A percentile compares a stretch with the other conserved stretches of the same genome.
Evolutionary conservation across 2,329 filamentous ascomycete genomes (phyloP).

Genomic region (Cytospora chrysosperma): DNA sequence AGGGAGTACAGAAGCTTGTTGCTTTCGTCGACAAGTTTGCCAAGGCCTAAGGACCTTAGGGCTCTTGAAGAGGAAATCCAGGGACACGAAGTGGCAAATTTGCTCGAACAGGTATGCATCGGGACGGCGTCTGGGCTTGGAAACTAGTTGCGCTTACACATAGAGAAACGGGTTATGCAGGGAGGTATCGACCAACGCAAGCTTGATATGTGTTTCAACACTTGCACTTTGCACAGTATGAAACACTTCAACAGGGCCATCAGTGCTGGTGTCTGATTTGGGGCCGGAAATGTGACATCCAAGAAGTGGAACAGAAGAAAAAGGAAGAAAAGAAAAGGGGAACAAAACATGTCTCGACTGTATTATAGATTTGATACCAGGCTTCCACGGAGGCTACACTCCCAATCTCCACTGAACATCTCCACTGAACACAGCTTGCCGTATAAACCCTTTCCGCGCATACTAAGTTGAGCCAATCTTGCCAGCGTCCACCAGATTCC

Average conservation of each 20-base stretch:
- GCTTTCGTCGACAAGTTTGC: slow-evolving; percentile 60
- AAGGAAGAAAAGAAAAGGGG: not conserved
- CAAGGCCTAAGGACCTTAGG: slow-evolving; percentile 34
- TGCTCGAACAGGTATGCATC: not conserved
- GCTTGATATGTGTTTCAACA: slow-evolving; percentile 2
- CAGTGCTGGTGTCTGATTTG: not conserved
- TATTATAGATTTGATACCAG: not conserved
- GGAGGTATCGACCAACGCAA: not conserved
- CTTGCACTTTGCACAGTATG: not conserved
- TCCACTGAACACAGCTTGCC: no score
- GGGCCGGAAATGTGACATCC: not conserved
- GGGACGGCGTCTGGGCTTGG: slow-evolving; percentile 6
- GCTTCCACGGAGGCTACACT: not conserved
- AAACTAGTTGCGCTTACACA: not conserved
- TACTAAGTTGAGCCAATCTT: not conserved
- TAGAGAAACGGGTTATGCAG: not conserved
- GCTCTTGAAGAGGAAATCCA: not conserved
- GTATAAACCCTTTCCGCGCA: not conserved
- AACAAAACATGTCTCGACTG: not conserved
- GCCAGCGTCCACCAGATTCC: not conserved
- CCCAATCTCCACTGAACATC: not conserved
- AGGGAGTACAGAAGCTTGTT: slow-evolving; percentile 66
- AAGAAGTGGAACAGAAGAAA: no score
- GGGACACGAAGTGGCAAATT: not conserved
- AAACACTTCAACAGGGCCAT: not conserved